Percentiles rank a stretch among this genome's conserved stretches.
Conservation (phyloP, 192 early-diverging fungal species). For the Coemansia reversa region DNA sequence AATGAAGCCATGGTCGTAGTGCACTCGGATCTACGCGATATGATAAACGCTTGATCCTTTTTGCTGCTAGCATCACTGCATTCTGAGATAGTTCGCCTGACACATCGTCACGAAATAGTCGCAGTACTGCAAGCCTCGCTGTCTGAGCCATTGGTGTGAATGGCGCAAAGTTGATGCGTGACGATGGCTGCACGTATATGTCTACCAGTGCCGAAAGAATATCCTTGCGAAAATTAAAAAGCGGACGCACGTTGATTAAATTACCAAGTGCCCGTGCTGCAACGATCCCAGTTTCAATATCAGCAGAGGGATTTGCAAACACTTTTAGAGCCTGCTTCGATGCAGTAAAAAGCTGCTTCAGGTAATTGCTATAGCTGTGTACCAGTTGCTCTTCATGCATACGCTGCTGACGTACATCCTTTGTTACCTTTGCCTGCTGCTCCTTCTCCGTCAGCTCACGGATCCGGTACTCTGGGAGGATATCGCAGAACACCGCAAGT, state of each 20-base stretch:
- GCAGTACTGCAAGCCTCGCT: slow-evolving; percentile 72
- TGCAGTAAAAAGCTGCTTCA: slow-evolving; percentile 68
- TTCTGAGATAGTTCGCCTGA: slow-evolving; percentile 84
- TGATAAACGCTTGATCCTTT: slow-evolving; percentile 78
- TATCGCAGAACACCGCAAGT: slow-evolving; percentile 91
- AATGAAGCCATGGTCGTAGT: slow-evolving; percentile 74
- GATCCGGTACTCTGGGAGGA: slow-evolving; percentile 94
- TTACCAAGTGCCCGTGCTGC: slow-evolving; percentile 82
- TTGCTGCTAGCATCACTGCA: slow-evolving; percentile 80
- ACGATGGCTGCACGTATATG: slow-evolving; percentile 54
- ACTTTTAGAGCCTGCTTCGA: slow-evolving; percentile 42
- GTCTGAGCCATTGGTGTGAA: slow-evolving; percentile 65
- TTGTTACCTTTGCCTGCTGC: slow-evolving; percentile 70
- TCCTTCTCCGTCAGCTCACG: slow-evolving; percentile 84
- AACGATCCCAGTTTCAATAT: slow-evolving; percentile 56
- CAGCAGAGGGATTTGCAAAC: slow-evolving; percentile 28
- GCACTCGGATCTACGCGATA: slow-evolving; percentile 68
- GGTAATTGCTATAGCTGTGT: slow-evolving; percentile 78
- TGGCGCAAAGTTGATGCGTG: slow-evolving; percentile 65
- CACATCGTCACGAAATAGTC: slow-evolving; percentile 81
- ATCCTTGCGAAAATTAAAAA: slow-evolving; percentile 96
- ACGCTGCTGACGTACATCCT: slow-evolving; percentile 86
- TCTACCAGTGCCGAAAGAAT: slow-evolving; percentile 79
- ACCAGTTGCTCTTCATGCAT: slow-evolving; percentile 84
- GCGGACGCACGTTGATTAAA: slow-evolving; percentile 76